Evolutionary conservation across 805 yeast genomes (phyloP), one percentile per base, ranked within the genome.

Genomic region (Hermanozyma aechmeae): DNA sequence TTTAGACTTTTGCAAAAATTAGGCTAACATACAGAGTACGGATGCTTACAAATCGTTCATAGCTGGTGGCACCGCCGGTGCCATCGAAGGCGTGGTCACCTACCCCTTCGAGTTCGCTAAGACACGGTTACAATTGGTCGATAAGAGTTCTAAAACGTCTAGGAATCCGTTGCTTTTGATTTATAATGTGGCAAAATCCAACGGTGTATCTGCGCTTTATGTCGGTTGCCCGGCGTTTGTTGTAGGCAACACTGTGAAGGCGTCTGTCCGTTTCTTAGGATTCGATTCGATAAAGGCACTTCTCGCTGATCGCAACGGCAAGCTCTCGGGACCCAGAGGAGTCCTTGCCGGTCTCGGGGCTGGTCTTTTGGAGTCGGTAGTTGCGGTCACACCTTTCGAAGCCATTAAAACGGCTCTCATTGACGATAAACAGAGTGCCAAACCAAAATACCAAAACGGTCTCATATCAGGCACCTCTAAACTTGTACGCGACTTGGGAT

Each of bases 71-170:
- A 68, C 82, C 0, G 98, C 97, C 0, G 98, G 97, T 33, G 97
- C 95, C 15, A 76, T 87, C 18, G 98, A 89, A 58, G 96, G 96
- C 19, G 74, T 74, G 23, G 68, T 83, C 26, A 89, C 97, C 0
- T 89, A 86, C 53, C 98, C 98, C 3, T 92, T 92, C 55, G 98
- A 89, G 55, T 89, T 87, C 60, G 95, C 97, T 26, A 89, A 89
- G 51, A 89, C 98, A 3, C 65, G 97, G 38, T 64, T 92, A 25
- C 98, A 89, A 58, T 67, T 89, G 32, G 76, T 76, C 19, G 79
- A 75, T 43, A 79, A 78, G 49, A 46, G 73, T 1, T 59, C 79
- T 10, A 75, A 58, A 30, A 68, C 74, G 10, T 76, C 94, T 3
- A 65, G 87, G 41, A 89, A 92, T 49, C 98, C 98, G 19, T 53